phyloP scores from a whole-genome alignment of 2,329 filamentous ascomycete genomes.

The Xylaria sp. region DNA sequence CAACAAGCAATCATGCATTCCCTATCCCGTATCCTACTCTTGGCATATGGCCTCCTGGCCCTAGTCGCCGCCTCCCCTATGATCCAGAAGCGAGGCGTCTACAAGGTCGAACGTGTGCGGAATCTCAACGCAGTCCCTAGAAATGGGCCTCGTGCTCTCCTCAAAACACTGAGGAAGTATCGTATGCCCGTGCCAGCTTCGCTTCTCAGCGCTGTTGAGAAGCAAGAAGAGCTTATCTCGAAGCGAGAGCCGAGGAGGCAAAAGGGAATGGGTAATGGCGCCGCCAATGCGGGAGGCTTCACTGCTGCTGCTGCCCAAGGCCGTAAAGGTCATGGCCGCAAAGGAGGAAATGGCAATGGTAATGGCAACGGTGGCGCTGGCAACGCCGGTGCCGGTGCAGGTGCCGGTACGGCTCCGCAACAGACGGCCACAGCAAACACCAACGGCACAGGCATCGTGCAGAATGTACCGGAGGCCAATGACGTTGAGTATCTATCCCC shows the following conservation, averaged over 20 bases:
- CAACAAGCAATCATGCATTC: conserved; percentile 43
- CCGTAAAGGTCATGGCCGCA: conserved; percentile 26
- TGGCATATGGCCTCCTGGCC: conserved; percentile 45
- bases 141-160: conserved; percentile 48
- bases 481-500: conserved; percentile 51
- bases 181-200: conserved; percentile 48
- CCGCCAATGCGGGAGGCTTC: conserved; percentile 10
- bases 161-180: conserved; percentile 50
- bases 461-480: conserved; percentile 44
- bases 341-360: conserved; percentile 23
- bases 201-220: conserved; percentile 40
- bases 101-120: conserved; percentile 48
- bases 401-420: conserved; percentile 33
- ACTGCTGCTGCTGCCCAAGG: conserved; percentile 11
- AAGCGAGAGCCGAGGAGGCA: conserved; percentile 44
- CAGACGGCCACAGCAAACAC: conserved; percentile 31
- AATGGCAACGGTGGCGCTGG: neutral
- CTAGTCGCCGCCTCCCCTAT: conserved; percentile 43
- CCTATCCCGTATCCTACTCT: conserved; percentile 43
- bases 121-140: conserved; percentile 48
- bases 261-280: conserved; percentile 38
- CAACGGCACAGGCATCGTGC: conserved; percentile 46
- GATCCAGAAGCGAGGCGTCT: conserved; percentile 49
- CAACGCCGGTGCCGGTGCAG: neutral
- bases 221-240: conserved; percentile 45